phyloP scores from a whole-genome alignment of 257 asterid genomes.

The Voacanga thouarsii region DNA sequence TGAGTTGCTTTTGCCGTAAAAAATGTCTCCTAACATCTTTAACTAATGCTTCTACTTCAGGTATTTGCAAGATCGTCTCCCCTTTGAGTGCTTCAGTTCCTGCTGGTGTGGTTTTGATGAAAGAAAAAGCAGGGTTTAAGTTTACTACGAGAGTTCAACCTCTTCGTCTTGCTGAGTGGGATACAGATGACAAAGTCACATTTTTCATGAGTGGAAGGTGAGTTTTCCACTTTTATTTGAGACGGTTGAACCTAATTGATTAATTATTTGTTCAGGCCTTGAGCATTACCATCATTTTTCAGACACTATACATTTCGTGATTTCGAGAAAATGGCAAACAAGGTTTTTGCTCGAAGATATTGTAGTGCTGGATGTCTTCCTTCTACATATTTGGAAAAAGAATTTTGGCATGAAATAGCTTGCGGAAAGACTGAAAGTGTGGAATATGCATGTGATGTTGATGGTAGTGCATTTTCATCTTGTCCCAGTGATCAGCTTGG shows the following conservation, averaged over 20 bases:
- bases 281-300: slow-evolving; percentile 38
- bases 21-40: neutral
- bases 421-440: slow-evolving; percentile 96
- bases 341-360: slow-evolving; percentile 87
- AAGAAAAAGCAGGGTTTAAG: slow-evolving; percentile 84
- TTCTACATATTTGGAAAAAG: slow-evolving; percentile 78
- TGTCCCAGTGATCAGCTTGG: slow-evolving; percentile 83
- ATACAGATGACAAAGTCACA: slow-evolving; percentile 82
- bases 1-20: neutral
- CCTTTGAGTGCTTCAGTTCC: slow-evolving; percentile 93
- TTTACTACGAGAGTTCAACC: slow-evolving; percentile 98
- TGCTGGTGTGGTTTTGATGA: slow-evolving; percentile 90
- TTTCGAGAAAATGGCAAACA: slow-evolving; percentile 99
- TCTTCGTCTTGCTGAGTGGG: slow-evolving; percentile 96
- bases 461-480: slow-evolving; percentile 98
- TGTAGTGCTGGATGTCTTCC: slow-evolving; percentile 92
- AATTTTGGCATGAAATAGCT: slow-evolving; percentile 98
- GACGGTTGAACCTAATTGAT: slow-evolving; percentile 13
- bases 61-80: slow-evolving; percentile 92
- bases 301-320: slow-evolving; percentile 94
- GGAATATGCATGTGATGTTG: slow-evolving; percentile 99
- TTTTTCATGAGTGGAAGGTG: slow-evolving; percentile 97
- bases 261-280: slow-evolving; percentile 23
- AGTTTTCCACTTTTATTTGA: slow-evolving; percentile 18
- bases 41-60: slow-evolving; percentile 28